Base-by-base conservation (phyloP, 2,329 filamentous ascomycete genomes). In the Talaromyces rugulosus region DNA sequence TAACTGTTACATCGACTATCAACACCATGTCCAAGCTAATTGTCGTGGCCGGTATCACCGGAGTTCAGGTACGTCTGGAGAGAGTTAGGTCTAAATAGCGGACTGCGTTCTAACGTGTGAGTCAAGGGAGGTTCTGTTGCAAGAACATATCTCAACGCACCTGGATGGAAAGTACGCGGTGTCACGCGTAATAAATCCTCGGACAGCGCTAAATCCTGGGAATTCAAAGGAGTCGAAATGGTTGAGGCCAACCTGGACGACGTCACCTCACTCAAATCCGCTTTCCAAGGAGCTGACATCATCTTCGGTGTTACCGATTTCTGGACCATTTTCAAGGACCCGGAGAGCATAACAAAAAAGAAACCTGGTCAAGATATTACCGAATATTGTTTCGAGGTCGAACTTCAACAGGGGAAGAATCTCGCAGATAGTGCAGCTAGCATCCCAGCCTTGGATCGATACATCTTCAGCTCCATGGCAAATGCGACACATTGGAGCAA, bases 271-370 rank as follows among this genome's bases (percentile, higher is more conserved):
- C 51, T 56, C 3, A 30, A 50, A 18, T 14, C 33, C 31, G 58
- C 58, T 8, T 60, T 60, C 23, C 14, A 60, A 33, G 36, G 36
- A 18, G 51, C 58, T 4, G 28, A 56, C n/a, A n/a, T 60, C 27
- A 40, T 60, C 16, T 60, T 56, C 18, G 52, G 58, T 3, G 58
- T 60, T n/a, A 60, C 51, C 7, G 58, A 60, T 50, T 56, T 60
- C 27, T 56, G 58, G 58, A 60, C 52, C 2, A 56, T 28, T n/a
- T 60, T 60, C n/a, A 31, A 16, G 18, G 58, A 60, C n/a, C 52
- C 58, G 14, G 23, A 31, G 12, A 60, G 58, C 36, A 33, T 47
- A 52, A 12, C 12, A 2, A 60, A 60, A 18, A 60, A 60, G 14
- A 55, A 54, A 28, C n/a, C 52, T 4, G 18, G 14, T 7, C 52